Evolutionary conservation across 1,139 yeast species (phyloP), one percentile per base, ranked within the genome.

Genomic region (Keqinozyma sinolaborantium): DNA sequence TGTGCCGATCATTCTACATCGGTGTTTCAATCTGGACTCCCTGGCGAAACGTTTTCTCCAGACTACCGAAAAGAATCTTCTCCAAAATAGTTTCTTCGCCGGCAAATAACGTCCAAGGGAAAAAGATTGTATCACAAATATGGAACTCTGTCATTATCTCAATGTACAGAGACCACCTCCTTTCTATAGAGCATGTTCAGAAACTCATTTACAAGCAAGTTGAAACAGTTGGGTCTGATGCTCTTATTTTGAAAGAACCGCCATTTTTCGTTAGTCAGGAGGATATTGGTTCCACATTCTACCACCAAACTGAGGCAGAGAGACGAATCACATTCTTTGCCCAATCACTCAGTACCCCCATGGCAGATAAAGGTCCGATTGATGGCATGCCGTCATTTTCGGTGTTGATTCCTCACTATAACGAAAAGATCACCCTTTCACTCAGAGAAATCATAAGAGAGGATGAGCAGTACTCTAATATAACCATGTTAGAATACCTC

Each of bases 21-120:
- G 80, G 80, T 1, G 67, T 70, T 10, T 71, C 79, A 1, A 67
- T 73, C 14, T 72, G 77, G 74, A 72, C 79, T 5, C 79, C 80
- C 1, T 73, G 79, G 79, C 61, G 75, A 44, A 74, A 71, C 39
- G 66, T 71, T 30, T 73, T 70, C 41, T 60, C 74, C 2, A 51
- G 77, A 24, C 48, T 74, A 12, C 80, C 80, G 2, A 70, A 71
- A 36, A 51, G 79, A 38, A 72, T 73, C 9, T 56, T 60, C 30
- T 64, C 75, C 7, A 73, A 73, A 36, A 56, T 73, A 3, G 48
- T 73, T 8, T 55, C 60, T 6, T 50, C 60, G 7, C 47, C 62
- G 4, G 47, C 47, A 14, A 60, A 60, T 30, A 52, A 52, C 8
- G 44, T 50, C 16, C 59, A 60, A 30, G 51, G 67, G 4, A 67